Evolutionary conservation across 2,329 filamentous ascomycete species (phyloP).

Genomic region (Rutstroemia sp.): DNA sequence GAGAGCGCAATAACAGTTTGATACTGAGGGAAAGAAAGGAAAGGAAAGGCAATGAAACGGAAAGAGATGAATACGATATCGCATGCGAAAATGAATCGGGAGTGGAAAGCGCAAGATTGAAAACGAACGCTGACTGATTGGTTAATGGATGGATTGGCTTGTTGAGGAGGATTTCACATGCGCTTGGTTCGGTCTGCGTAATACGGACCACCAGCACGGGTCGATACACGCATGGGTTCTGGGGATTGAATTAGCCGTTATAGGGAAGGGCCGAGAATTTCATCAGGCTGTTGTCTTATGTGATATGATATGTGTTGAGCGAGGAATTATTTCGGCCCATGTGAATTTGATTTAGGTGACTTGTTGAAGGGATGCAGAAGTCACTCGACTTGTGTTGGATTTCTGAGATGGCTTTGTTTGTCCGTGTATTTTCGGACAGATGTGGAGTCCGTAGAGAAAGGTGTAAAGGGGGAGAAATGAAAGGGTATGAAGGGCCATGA

Average conservation of each 20-base stretch:
- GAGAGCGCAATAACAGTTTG: not conserved
- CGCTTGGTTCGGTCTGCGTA: too few species aligned
- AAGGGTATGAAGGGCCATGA: too few species aligned
- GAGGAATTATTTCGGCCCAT: not conserved
- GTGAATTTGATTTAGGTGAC: not conserved
- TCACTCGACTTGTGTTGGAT: not conserved
- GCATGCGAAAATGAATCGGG: slow-evolving; percentile 1
- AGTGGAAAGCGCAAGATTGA: not conserved
- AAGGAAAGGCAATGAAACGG: not conserved
- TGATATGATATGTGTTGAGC: not conserved
- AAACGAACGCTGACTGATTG: not conserved
- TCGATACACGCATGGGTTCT: not conserved
- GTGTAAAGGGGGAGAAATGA: not conserved
- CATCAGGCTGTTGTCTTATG: not conserved
- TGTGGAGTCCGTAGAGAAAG: not conserved
- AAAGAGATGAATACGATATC: not conserved
- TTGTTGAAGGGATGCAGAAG: not conserved
- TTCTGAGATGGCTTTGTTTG: too few species aligned
- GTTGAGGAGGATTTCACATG: not conserved
- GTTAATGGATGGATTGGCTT: not conserved
- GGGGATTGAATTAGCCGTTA: not conserved
- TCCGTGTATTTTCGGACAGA: too few species aligned
- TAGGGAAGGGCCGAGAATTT: slow-evolving; percentile 2
- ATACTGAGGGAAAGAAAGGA: too few species aligned
- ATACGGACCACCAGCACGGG: too few species aligned